A percentile compares a stretch with the other conserved stretches of the same genome.
Conservation (phyloP, 192 early-diverging fungal genomes). For the Umbelopsis isabellina region DNA sequence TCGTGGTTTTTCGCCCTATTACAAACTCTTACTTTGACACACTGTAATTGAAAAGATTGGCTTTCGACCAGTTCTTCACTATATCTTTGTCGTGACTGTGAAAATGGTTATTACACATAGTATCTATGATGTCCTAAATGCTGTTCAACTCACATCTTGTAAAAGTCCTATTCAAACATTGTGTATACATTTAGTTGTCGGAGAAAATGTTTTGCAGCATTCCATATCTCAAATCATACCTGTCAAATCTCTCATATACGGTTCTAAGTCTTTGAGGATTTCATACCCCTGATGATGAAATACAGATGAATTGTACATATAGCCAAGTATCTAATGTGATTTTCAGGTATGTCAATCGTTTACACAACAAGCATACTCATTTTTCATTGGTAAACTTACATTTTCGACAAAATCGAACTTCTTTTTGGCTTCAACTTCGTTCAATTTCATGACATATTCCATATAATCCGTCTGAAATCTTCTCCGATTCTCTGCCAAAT, state of each 20-base stretch:
- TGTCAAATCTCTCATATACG: slow-evolving; percentile 77
- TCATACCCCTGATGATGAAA: slow-evolving; percentile 86
- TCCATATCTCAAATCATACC: slow-evolving; percentile 29
- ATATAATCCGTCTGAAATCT: slow-evolving; percentile 64
- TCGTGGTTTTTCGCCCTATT: background rate
- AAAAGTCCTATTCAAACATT: slow-evolving; percentile 31
- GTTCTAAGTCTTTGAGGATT: slow-evolving; percentile 78
- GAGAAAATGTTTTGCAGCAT: background rate
- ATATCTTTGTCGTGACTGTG: slow-evolving; percentile 38
- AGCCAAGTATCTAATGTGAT: slow-evolving; percentile 64
- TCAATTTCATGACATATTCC: slow-evolving; percentile 70
- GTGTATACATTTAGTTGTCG: background rate
- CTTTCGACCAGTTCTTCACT: slow-evolving; percentile 36
- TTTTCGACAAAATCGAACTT: slow-evolving; percentile 76
- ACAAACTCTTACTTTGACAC: slow-evolving; percentile 30
- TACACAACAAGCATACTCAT: background rate
- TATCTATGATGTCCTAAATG: background rate
- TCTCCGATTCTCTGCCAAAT: slow-evolving; percentile 65
- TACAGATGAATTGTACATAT: slow-evolving; percentile 83
- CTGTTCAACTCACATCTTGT: slow-evolving; percentile 44
- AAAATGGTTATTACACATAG: background rate
- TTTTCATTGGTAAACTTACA: slow-evolving; percentile 38
- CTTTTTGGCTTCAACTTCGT: slow-evolving; percentile 73
- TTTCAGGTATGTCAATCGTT: slow-evolving; percentile 26
- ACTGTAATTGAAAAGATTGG: slow-evolving; percentile 30